phyloP scores from a whole-genome alignment of 208 protist genomes.

The Leishmania mexicana region DNA sequence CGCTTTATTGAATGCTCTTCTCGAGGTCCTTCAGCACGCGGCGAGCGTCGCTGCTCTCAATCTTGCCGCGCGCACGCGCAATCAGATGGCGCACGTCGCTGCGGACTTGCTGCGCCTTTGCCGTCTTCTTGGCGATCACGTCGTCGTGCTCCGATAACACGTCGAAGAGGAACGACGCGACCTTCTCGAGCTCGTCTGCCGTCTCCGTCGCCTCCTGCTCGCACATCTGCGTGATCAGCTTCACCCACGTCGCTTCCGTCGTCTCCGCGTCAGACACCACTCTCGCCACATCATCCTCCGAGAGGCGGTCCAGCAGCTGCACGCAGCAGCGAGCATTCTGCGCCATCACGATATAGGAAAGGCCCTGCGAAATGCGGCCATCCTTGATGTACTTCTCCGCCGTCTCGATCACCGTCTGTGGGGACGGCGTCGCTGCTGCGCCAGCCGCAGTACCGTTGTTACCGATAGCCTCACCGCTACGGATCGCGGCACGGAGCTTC shows the following conservation, averaged over 20 bases:
- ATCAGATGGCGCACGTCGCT: constrained; percentile 65
- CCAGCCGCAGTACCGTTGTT: constrained; percentile 4
- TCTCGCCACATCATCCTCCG: constrained; percentile 35
- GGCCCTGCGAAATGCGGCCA: constrained; percentile 34
- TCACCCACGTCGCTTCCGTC: constrained; percentile 53
- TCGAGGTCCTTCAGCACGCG: constrained; percentile 63
- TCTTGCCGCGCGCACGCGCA: constrained; percentile 25
- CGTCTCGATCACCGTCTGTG: constrained; percentile 70
- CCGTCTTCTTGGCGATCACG: constrained; percentile 43
- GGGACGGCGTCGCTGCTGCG: constrained; percentile 27
- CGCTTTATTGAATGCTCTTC: constrained; percentile 68
- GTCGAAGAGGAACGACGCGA: constrained; percentile 64
- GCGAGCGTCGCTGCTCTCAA: constrained; percentile 38
- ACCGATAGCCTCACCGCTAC: constrained; percentile 12
- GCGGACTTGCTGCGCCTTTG: constrained; percentile 44
- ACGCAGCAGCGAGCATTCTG: constrained; percentile 49
- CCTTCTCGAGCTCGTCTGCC: constrained; percentile 40
- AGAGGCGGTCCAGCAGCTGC: constrained; percentile 47
- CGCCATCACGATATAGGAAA: constrained; percentile 55
- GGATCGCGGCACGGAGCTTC: constrained; percentile 20
- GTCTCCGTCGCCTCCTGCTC: constrained; percentile 29
- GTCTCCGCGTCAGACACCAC: constrained; percentile 44
- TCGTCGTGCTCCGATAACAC: constrained; percentile 70
- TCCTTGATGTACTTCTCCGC: constrained; percentile 45
- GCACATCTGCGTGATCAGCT: constrained; percentile 49